phyloP scores from a whole-genome alignment of 306 rosid genomes.

The Ochetophila trinervis region DNA sequence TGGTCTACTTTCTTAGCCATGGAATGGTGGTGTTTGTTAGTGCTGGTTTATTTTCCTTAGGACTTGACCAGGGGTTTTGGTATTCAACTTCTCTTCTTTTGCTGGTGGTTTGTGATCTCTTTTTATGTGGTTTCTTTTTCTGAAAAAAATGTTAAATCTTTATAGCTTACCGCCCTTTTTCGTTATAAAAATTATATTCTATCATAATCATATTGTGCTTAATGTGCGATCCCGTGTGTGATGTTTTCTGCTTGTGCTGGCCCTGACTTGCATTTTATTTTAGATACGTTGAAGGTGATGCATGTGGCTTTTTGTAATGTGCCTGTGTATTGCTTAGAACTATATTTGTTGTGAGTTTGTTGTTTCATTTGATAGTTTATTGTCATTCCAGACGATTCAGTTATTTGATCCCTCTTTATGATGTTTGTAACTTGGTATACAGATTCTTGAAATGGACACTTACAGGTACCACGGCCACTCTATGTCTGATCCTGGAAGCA shows the following conservation, averaged over 20 bases:
- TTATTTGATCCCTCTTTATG: conserved; percentile 21
- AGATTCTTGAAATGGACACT: conserved; percentile 99
- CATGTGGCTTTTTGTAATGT: neutral
- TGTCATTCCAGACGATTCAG: conserved; percentile 6
- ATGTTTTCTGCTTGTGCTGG: neutral
- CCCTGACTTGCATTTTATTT: neutral
- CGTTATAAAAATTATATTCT: too few relatives aligned
- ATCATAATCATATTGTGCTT: neutral
- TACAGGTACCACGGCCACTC: conserved; percentile 98
- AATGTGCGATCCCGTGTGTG: neutral
- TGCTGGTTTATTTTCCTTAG: too few relatives aligned
- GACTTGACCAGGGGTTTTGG: too few relatives aligned
- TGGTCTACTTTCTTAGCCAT: neutral
- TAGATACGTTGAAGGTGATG: neutral
- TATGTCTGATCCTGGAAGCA: conserved; percentile 99
- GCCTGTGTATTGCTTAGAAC: conserved; percentile 8
- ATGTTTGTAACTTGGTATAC: conserved; percentile 25
- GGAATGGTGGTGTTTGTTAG: neutral
- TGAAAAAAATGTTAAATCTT: too few relatives aligned
- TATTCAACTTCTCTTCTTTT: too few relatives aligned
- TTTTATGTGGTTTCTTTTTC: too few relatives aligned
- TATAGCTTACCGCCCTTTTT: neutral
- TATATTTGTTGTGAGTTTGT: neutral
- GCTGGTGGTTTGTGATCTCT: too few relatives aligned
- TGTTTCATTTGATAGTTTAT: conserved; percentile 5